These are phyloP conservation scores for Albifimbria verrucaria DNA, from an alignment of 2,329 filamentous ascomycete species.

Conservation along the genomic window DNA sequence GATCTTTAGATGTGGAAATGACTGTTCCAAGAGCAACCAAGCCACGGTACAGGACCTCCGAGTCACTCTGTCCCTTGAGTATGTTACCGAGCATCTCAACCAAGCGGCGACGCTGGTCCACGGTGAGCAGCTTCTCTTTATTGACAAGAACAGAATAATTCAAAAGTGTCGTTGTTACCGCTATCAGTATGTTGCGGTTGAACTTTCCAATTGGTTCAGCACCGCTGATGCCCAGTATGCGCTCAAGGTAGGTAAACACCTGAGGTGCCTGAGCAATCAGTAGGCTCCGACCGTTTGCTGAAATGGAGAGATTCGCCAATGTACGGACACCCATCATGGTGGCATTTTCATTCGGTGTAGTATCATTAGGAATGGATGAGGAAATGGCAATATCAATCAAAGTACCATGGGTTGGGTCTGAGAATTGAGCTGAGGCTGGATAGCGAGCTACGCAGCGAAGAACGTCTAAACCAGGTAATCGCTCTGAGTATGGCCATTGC, in stretches of 20 bases:
- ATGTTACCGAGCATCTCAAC: conserved; percentile 61
- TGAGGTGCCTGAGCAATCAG: conserved; percentile 56
- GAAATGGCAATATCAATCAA: conserved; percentile 54
- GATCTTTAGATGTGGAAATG: conserved; percentile 51
- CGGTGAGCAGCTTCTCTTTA: conserved; percentile 36
- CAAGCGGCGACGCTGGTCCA: conserved; percentile 37
- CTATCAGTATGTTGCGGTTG: conserved; percentile 81
- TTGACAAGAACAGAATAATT: conserved; percentile 76
- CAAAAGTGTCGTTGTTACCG: conserved; percentile 76
- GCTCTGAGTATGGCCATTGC: conserved; percentile 74
- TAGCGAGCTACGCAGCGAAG: conserved; percentile 77
- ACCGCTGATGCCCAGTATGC: conserved; percentile 51
- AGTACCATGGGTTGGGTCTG: conserved; percentile 49
- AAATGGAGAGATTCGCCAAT: conserved; percentile 80
- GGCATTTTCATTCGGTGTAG: conserved; percentile 69
- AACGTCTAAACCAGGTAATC: conserved; percentile 81
- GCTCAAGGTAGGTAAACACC: conserved; percentile 61
- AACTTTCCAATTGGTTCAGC: conserved; percentile 46
- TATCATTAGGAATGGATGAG: conserved; percentile 42
- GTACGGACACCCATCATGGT: conserved; percentile 82
- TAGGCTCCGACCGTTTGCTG: conserved; percentile 65
- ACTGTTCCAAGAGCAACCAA: conserved; percentile 78
- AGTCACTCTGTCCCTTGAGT: conserved; percentile 65
- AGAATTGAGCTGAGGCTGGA: conserved; percentile 61
- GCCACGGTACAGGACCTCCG: conserved; percentile 78